Percentiles rank a stretch among this genome's conserved stretches.
These are phyloP conservation scores for Sorghum bicolor DNA, from an alignment of 176 grass and related monocot species.

Conservation along the genomic window Sorghum_bicolor_NCBIv3 NC_012875.2:53916001-53916500, in stretches of 20 bases:
- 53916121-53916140: conserved; percentile 23
- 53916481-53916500: neutral
- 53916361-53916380: conserved; percentile 85
- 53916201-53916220: conserved; percentile 43
- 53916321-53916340: conserved; percentile 77
- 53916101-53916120: neutral
- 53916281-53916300: conserved; percentile 90
- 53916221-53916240: conserved; percentile 75
- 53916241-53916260: conserved; percentile 93
- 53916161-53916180: conserved; percentile 30
- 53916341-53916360: conserved; percentile 78
- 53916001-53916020: conserved; percentile 25
- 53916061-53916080: conserved; percentile 26
- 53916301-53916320: conserved; percentile 94
- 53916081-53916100: conserved; percentile 7
- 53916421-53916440: conserved; percentile 58
- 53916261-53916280: conserved; percentile 80
- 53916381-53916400: conserved; percentile 90
- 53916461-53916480: neutral
- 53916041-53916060: neutral
- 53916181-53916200: conserved; percentile 30
- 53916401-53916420: conserved; percentile 81
- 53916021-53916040: conserved; percentile 8
- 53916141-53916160: neutral
- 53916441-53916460: neutral